A percentile compares a stretch with the other conserved stretches of the same genome.
Conservation (phyloP, 1,139 yeast species). For the Saccharomyces hybrid region DNA sequence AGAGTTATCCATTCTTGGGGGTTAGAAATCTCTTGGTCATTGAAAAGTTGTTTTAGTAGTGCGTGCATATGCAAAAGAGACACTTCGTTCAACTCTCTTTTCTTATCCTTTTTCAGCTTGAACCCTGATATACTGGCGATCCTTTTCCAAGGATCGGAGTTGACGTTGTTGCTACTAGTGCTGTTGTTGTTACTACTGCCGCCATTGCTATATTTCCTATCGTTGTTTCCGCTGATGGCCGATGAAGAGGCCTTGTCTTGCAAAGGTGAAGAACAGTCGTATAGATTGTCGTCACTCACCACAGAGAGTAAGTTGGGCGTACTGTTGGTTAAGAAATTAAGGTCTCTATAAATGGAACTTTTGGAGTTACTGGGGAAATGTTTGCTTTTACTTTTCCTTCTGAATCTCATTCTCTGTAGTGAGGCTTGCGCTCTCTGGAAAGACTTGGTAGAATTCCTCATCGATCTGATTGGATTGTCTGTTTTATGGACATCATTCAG, state of each 20-base stretch:
- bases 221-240: background rate
- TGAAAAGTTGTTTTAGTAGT: conserved; percentile 50
- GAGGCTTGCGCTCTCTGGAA: conserved; percentile 63
- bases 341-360: conserved; percentile 15
- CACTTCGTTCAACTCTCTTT: conserved; percentile 33
- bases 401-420: conserved; percentile 51
- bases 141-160: conserved; percentile 17
- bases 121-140: conserved; percentile 16
- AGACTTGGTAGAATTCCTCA: conserved; percentile 39
- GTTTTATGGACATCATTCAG: conserved; percentile 31
- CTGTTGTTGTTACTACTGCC: background rate
- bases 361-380: conserved; percentile 16
- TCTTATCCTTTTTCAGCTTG: conserved; percentile 13
- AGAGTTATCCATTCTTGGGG: conserved; percentile 49
- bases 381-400: conserved; percentile 48
- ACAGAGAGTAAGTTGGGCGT: conserved; percentile 30
- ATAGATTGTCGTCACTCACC: conserved; percentile 21
- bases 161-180: conserved; percentile 3
- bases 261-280: conserved; percentile 3
- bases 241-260: conserved; percentile 1
- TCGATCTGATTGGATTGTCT: conserved; percentile 28
- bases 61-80: conserved; percentile 32
- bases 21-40: conserved; percentile 55
- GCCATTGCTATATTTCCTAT: background rate
- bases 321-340: conserved; percentile 23